Percentiles rank a stretch among this genome's conserved stretches.
Conservation (phyloP, 148 eudicot genomes). For the Chenopodium quinoa region DNA sequence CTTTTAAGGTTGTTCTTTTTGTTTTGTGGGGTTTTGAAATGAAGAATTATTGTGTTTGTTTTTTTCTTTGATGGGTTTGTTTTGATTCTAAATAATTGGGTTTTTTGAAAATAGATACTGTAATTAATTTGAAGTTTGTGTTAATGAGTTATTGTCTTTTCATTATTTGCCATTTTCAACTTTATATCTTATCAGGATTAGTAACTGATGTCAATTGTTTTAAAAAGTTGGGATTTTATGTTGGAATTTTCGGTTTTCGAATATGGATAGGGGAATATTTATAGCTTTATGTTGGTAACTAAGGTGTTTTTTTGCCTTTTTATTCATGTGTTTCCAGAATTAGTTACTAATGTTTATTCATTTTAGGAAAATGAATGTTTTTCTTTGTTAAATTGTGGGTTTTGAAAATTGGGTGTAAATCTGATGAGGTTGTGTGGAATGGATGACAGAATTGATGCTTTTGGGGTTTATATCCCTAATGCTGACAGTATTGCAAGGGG, state of each 20-base stretch:
- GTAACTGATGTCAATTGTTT: background rate
- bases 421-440: slow-evolving; percentile 10
- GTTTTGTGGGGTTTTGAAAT: background rate
- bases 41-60: background rate
- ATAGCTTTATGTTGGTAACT: background rate
- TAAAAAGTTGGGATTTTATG: background rate
- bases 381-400: background rate
- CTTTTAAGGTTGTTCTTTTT: background rate
- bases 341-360: background rate
- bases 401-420: background rate
- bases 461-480: slow-evolving; percentile 88
- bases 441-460: slow-evolving; percentile 85
- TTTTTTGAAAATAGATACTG: too few species aligned
- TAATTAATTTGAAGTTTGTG: background rate
- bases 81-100: background rate
- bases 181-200: background rate
- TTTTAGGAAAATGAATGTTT: too few species aligned
- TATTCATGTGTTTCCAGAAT: background rate
- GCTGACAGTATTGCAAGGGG: slow-evolving; percentile 71
- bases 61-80: background rate
- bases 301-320: background rate
- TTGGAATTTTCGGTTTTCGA: background rate
- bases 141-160: background rate
- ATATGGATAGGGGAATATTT: background rate
- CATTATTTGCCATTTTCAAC: slow-evolving; percentile 2